Percentiles rank a stretch among this genome's conserved stretches.
These are phyloP conservation scores for Aspergillus caelatus DNA, from an alignment of 2,329 filamentous ascomycete genomes.

Conservation along the genomic window DNA sequence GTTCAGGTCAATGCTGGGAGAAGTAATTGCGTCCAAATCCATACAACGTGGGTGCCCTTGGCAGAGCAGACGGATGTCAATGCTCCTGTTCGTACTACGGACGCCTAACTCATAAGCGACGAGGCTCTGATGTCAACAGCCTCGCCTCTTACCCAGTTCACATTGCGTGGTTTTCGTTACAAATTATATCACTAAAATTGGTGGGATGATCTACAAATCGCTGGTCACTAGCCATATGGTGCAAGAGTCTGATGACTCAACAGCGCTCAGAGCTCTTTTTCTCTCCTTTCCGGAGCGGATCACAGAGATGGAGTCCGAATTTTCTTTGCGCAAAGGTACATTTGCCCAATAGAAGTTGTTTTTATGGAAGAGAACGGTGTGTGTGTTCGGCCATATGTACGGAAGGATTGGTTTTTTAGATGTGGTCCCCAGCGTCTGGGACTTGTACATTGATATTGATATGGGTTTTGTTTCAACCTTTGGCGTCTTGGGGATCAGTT, in stretches of 20 bases:
- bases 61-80: neutral
- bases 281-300: neutral
- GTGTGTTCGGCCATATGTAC: neutral
- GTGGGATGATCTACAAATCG: slow-evolving; percentile 28
- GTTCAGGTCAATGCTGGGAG: neutral
- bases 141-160: slow-evolving; percentile 8
- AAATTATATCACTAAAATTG: slow-evolving; percentile 23
- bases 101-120: neutral
- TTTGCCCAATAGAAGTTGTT: neutral
- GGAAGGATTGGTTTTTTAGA: neutral
- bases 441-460: slow-evolving; percentile 31
- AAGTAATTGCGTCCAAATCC: neutral
- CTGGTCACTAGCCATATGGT: slow-evolving; percentile 15
- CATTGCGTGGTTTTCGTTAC: slow-evolving; percentile 14
- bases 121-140: slow-evolving; percentile 6
- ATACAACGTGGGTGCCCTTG: neutral
- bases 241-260: slow-evolving; percentile 5
- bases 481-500: slow-evolving; percentile 24
- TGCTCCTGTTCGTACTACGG: neutral
- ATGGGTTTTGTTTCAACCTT: slow-evolving; percentile 20
- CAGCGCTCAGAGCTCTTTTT: slow-evolving; percentile 10
- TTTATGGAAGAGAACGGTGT: neutral
- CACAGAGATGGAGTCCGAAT: neutral
- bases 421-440: slow-evolving; percentile 5
- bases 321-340: neutral